Conservation (phyloP, 495 filamentous ascomycete species). For the Penicillium cataractarum region DNA sequence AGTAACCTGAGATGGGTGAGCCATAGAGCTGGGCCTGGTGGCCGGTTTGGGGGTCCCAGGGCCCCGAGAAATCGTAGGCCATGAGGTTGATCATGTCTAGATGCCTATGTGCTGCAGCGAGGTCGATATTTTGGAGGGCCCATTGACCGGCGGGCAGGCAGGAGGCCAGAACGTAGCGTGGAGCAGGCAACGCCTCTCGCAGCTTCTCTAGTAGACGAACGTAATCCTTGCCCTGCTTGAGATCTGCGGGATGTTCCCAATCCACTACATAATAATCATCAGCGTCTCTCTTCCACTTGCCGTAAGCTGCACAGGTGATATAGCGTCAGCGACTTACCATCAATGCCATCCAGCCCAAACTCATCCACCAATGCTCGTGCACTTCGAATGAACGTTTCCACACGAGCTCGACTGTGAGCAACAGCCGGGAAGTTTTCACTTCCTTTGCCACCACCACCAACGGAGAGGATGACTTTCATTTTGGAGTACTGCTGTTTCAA, state of each 20-base stretch:
- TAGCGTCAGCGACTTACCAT: slow-evolving; percentile 56
- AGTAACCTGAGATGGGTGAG: slow-evolving; percentile 65
- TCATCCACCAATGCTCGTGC: slow-evolving; percentile 71
- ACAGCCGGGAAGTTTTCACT: slow-evolving; percentile 77
- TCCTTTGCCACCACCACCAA: slow-evolving; percentile 81
- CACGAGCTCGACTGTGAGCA: slow-evolving; percentile 59
- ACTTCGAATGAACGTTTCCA: slow-evolving; percentile 75
- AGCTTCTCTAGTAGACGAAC: slow-evolving; percentile 69
- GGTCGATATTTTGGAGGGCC: slow-evolving; percentile 76
- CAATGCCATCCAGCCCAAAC: slow-evolving; percentile 82
- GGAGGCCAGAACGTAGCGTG: slow-evolving; percentile 75
- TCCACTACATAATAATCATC: slow-evolving; percentile 62
- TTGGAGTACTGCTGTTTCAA: slow-evolving; percentile 76
- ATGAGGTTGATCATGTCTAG: slow-evolving; percentile 83
- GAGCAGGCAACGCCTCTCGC: slow-evolving; percentile 71
- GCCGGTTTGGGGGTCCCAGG: slow-evolving; percentile 70
- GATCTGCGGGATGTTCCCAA: slow-evolving; percentile 82
- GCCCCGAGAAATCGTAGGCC: slow-evolving; percentile 86
- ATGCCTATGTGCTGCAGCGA: slow-evolving; percentile 63
- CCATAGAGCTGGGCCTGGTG: slow-evolving; percentile 83
- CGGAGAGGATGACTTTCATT: slow-evolving; percentile 80
- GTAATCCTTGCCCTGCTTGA: slow-evolving; percentile 72
- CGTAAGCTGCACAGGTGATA: not conserved
- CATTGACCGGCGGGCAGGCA: slow-evolving; percentile 78
- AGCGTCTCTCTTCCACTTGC: not conserved